Base-by-base conservation (phyloP, 139 green algal species). In the Eudorina sp. region DNA sequence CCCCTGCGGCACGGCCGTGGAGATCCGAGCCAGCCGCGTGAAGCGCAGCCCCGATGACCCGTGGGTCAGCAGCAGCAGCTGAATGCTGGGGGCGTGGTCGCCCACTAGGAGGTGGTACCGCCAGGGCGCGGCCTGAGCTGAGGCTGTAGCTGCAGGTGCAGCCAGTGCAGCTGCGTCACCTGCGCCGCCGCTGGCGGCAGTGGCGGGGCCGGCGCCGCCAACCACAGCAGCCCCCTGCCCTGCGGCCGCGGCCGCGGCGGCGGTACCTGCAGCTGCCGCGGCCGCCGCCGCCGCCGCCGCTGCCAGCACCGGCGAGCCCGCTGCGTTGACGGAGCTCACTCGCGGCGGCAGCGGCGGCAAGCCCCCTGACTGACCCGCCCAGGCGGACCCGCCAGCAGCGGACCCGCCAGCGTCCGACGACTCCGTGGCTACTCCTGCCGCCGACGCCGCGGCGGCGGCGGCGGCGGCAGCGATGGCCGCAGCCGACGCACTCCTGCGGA, bases 51-150 rank as follows among this genome's bases (percentile, higher is more conserved):
- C 64, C 3, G 64, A 41, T 9, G 82, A 58, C 14, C 46, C 82
- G 14, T 86, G 45, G 40, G 78, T 77, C 82, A 88, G 82, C 64
- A 88, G 64, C 18, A 88, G 3, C 16, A 88, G 66, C 46, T 80
- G 82, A 1, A 88, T 58, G 31, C 64, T 80, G 66, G 64, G 64
- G 0, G 64, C 66, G 41, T 66, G 82, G 66, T 88, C 82, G 2
- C 82, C 82, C 1, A 88, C 14, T 21, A 80, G 21, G 46, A 88
- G 46, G 19, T 88, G 66, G 34, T 80, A 88, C 7, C 62, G 66
- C 62, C 81, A 87, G 34, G 34, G 25, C 8, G 58, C 38, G 13
- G 14, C 8, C 4, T 29, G 29, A 23, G 31, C 76, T 2, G 53
- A 27, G 13, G 53, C 36, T 9, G 53, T 53, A 14, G 36, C 77